These are phyloP conservation scores for Yarrowia divulgata DNA, from an alignment of 805 yeast genomes.

Conservation along the genomic window DNA sequence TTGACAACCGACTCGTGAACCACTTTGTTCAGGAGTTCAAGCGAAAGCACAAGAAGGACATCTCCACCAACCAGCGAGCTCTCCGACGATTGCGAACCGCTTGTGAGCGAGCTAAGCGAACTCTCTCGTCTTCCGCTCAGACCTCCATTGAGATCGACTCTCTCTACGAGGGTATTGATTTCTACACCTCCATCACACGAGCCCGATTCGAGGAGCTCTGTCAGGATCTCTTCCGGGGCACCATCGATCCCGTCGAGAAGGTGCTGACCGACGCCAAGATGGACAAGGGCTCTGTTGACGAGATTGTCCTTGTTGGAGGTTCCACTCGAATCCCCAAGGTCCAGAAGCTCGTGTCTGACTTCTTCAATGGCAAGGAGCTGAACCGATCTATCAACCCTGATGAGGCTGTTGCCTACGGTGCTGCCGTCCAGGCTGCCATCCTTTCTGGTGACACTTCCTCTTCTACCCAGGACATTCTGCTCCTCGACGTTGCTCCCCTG, in stretches of 20 bases:
- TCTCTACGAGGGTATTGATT: conserved; percentile 11
- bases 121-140: conserved; percentile 9
- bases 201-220: conserved; percentile 18
- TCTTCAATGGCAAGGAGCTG: conserved; percentile 74
- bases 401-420: conserved; percentile 99
- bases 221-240: conserved; percentile 9
- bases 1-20: conserved; percentile 73
- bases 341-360: conserved; percentile 93
- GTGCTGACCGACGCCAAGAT: conserved; percentile 71
- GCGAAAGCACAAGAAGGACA: conserved; percentile 96
- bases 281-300: conserved; percentile 63
- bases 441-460: conserved; percentile 95
- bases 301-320: conserved; percentile 96
- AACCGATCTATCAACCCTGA: conserved; percentile 69
- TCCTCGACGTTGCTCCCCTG: conserved; percentile 64
- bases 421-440: conserved; percentile 97
- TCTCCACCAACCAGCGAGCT: conserved; percentile 93
- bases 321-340: conserved; percentile 98
- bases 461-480: conserved; percentile 91
- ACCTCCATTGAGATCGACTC: conserved; percentile 9
- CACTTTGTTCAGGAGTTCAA: conserved; percentile 94
- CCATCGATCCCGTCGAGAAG: conserved; percentile 3
- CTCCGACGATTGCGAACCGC: conserved; percentile 98
- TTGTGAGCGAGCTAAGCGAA: conserved; percentile 89
- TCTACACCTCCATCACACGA: conserved; percentile 7